Base-by-base conservation (phyloP, 139 green algal species). In the Coelastrella sp. region DNA sequence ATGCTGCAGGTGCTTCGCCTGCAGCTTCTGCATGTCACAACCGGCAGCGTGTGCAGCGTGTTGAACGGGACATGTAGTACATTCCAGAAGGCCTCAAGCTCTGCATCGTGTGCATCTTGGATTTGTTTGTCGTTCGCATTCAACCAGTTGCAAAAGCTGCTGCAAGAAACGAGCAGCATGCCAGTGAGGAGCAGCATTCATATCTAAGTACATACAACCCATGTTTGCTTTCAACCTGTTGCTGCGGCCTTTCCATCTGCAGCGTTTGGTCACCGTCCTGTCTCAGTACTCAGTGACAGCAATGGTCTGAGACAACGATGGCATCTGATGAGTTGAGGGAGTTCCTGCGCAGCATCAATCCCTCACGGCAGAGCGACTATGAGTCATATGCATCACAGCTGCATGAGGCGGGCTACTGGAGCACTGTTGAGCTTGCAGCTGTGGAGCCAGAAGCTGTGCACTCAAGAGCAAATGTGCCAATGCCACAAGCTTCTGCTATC, bases 401-500 rank as follows among this genome's bases (percentile, higher is more conserved):
- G 73, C 73, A 80, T 80, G 23, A 23, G 22, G 73, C 73, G 22
- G 73, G 73, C 73, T 80, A 80, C 54, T 80, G 17, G 8, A 47
- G 73, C 73, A 56, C 23, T 57, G 73, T 80, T 80, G 73, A 80
- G 73, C 73, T 80, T 57, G 73, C 17, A 80, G 73, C 73, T 80
- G 73, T 47, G 23, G 23, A 7, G 23, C 73, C 73, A 80, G 73
- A 80, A 47, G 17, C 73, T 80, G 20, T 80, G 73, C 8, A 56
- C 73, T 23, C 22, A 80, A 14, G 22, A 47, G 73, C 73, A 80
- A 7, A 80, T 23, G 73, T 80, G 73, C 73, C 73, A 16, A 80
- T 80, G 5, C 73, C 73, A 80, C 73, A 80, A 80, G 73, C 73
- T 80, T 80, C 73, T 80, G 73, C 73, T 80, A 57, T 80, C 23